phyloP scores from a whole-genome alignment of 768 basidiomycete genomes.

The Suillus fuscotomentosus region DNA sequence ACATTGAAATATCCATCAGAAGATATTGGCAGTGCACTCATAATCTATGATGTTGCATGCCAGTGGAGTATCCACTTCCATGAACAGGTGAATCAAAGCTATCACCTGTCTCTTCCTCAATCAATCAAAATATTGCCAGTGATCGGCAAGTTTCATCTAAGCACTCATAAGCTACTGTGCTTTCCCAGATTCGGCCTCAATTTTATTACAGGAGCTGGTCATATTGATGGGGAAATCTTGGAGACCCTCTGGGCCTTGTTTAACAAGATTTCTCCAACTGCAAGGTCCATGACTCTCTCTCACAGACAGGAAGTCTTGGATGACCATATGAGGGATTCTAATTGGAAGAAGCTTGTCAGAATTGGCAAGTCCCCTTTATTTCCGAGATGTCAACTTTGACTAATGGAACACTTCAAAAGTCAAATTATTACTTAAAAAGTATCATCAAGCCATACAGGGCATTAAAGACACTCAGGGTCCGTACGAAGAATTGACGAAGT shows the following conservation, averaged over 20 bases:
- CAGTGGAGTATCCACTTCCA: conserved; percentile 19
- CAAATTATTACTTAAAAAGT: background rate
- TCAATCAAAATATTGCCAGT: conserved; percentile 10
- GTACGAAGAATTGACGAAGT: background rate
- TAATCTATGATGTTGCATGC: conserved; percentile 31
- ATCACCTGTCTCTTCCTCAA: background rate
- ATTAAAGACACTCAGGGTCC: conserved; percentile 4
- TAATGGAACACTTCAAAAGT: background rate
- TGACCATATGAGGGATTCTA: conserved; percentile 32
- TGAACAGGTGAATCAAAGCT: background rate
- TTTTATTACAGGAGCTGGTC: conserved; percentile 27
- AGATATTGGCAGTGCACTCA: background rate
- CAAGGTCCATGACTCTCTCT: conserved; percentile 18
- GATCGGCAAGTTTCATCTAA: conserved; percentile 30
- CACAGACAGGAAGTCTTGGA: conserved; percentile 30
- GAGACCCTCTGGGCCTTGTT: conserved; percentile 32
- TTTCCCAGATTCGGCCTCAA: conserved; percentile 21
- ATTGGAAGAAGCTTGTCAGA: conserved; percentile 31
- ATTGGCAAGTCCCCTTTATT: conserved; percentile 13
- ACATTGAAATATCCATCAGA: conserved; percentile 14
- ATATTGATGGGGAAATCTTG: conserved; percentile 33
- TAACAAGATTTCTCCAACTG: conserved; percentile 21
- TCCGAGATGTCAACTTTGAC: background rate
- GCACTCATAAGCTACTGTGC: conserved; percentile 27
- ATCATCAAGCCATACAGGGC: background rate